phyloP scores from a whole-genome alignment of 805 yeast species.

The Suhomyces tanzawaensis region DNA sequence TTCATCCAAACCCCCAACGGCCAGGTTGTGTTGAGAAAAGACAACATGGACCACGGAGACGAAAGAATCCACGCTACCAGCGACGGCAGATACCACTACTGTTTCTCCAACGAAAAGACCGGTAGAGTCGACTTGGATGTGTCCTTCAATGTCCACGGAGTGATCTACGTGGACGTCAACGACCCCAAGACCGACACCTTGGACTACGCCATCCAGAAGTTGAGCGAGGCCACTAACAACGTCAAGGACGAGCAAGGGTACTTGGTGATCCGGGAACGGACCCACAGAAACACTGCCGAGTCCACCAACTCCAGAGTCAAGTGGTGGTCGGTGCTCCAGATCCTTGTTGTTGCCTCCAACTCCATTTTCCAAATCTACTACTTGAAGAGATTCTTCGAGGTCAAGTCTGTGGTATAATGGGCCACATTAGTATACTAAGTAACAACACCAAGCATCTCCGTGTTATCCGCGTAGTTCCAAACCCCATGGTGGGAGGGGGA shows the following conservation, averaged over 20 bases:
- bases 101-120: conserved; percentile 86
- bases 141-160: conserved; percentile 92
- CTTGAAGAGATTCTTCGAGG: conserved; percentile 93
- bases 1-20: conserved; percentile 41
- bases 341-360: conserved; percentile 79
- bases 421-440: no score
- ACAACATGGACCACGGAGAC: conserved; percentile 77
- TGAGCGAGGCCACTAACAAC: conserved; percentile 74
- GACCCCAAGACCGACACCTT: conserved; percentile 74
- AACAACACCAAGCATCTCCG: no score
- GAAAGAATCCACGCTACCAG: conserved; percentile 61
- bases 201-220: conserved; percentile 77
- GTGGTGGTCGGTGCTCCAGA: conserved; percentile 96
- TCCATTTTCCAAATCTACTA: conserved; percentile 92
- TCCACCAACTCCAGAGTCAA: conserved; percentile 94
- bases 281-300: conserved; percentile 98
- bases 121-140: conserved; percentile 79
- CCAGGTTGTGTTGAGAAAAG: conserved; percentile 47
- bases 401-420: conserved; percentile 79
- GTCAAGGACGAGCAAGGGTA: conserved; percentile 91
- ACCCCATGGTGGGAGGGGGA: no score
- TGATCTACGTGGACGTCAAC: conserved; percentile 77
- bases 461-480: no score
- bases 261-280: conserved; percentile 92
- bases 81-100: conserved; percentile 77